Evolutionary conservation across 2,329 filamentous ascomycete species (phyloP).

Genomic region (Bipolaris cookei): DNA sequence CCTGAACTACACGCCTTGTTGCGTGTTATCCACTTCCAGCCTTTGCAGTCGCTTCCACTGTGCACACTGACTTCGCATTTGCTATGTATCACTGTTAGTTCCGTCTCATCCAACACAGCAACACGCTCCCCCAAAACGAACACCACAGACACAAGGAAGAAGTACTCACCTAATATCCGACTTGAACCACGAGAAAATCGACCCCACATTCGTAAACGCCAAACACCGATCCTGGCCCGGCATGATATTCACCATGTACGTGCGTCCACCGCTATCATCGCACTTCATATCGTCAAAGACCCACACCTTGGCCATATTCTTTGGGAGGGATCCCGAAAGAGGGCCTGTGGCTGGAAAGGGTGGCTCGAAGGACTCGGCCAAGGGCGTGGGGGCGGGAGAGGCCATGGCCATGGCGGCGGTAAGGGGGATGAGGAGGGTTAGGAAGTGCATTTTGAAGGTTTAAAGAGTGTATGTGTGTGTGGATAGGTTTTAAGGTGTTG

Average conservation of each 20-base stretch:
- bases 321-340: not conserved
- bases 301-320: slow-evolving; percentile 9
- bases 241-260: slow-evolving; percentile 1
- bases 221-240: slow-evolving; percentile 3
- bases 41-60: slow-evolving; percentile 3
- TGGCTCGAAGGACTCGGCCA: not conserved
- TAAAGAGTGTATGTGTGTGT: not conserved
- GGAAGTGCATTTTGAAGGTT: slow-evolving; percentile 1
- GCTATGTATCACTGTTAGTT: not conserved
- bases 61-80: slow-evolving; percentile 2
- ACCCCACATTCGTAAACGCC: not conserved
- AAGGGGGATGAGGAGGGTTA: not conserved
- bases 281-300: not conserved
- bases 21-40: not conserved
- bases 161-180: not conserved
- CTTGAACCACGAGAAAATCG: slow-evolving; percentile 6
- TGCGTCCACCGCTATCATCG: not conserved
- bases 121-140: not conserved
- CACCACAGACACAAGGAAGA: not conserved
- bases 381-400: not conserved
- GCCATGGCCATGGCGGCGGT: not conserved
- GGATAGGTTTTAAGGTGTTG: not conserved
- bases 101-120: not conserved
- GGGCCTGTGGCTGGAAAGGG: not conserved
- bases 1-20: not conserved